These are phyloP conservation scores for Penicillium verhagenii DNA, from an alignment of 495 filamentous ascomycete genomes.

Conservation along the genomic window DNA sequence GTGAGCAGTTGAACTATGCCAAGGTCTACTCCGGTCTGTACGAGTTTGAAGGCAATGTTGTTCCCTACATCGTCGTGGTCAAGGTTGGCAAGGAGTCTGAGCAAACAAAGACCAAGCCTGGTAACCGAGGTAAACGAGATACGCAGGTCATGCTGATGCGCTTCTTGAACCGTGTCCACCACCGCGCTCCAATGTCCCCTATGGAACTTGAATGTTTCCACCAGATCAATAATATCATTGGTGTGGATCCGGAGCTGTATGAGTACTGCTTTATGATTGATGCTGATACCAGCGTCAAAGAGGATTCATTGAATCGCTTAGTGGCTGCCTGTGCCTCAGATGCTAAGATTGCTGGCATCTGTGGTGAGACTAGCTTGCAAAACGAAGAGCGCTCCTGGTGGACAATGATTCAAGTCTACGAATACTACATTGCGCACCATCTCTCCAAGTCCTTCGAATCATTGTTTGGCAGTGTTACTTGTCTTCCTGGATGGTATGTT, in stretches of 20 bases:
- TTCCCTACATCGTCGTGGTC: constrained; percentile 92
- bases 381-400: constrained; percentile 94
- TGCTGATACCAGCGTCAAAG: constrained; percentile 91
- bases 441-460: constrained; percentile 93
- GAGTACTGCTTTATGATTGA: constrained; percentile 98
- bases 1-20: constrained; percentile 93
- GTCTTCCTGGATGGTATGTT: constrained; percentile 94
- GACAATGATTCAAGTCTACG: constrained; percentile 99
- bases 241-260: constrained; percentile 94
- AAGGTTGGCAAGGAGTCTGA: constrained; percentile 98
- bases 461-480: constrained; percentile 92
- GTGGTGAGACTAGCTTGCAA: constrained; percentile 93
- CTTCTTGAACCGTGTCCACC: constrained; percentile 97
- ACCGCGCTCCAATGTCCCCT: constrained; percentile 88
- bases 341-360: constrained; percentile 94
- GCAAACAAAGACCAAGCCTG: constrained; percentile 85
- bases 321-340: constrained; percentile 93
- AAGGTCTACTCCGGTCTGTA: constrained; percentile 99
- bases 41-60: constrained; percentile 95
- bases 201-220: constrained; percentile 98
- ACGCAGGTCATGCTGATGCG: constrained; percentile 81
- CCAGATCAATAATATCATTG: constrained; percentile 98
- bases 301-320: constrained; percentile 88
- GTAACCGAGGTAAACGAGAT: constrained; percentile 97
- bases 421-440: constrained; percentile 97